Evolutionary conservation across 352 stramenopile species (phyloP).

Genomic region (Globisporangium cederbergense): DNA sequence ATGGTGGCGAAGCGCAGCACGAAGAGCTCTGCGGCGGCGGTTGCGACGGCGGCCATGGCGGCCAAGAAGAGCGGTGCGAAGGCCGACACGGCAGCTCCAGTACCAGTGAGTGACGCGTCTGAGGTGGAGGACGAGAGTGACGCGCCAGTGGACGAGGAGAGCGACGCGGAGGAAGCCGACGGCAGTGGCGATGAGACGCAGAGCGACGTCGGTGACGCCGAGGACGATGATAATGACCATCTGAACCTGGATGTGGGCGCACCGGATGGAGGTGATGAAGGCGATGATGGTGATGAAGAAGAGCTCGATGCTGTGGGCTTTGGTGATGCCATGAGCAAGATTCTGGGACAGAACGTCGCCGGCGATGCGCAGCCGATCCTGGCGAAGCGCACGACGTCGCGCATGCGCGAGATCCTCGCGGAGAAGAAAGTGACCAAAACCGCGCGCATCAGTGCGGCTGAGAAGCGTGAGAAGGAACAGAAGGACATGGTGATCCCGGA

Average conservation of each 20-base stretch:
- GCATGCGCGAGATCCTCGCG: constrained; percentile 78
- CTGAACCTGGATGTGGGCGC: constrained; percentile 21
- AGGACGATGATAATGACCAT: constrained; percentile 17
- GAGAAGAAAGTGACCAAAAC: constrained; percentile 75
- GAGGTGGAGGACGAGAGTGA: background rate
- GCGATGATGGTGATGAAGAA: constrained; percentile 21
- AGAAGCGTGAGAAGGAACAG: constrained; percentile 72
- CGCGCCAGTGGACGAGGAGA: constrained; percentile 1
- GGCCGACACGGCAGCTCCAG: background rate
- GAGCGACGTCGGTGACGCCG: constrained; percentile 22
- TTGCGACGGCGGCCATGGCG: background rate
- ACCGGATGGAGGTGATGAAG: constrained; percentile 11
- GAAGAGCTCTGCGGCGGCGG: constrained; percentile 4
- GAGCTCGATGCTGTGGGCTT: constrained; percentile 72
- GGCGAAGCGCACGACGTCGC: constrained; percentile 76
- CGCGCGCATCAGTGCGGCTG: constrained; percentile 57
- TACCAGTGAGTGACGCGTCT: background rate
- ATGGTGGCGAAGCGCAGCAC: constrained; percentile 26
- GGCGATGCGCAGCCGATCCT: constrained; percentile 73
- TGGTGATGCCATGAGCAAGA: constrained; percentile 85
- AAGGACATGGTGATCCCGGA: constrained; percentile 74
- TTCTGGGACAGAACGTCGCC: constrained; percentile 69
- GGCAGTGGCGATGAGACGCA: constrained; percentile 14
- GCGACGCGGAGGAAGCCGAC: constrained; percentile 15
- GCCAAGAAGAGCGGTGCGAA: background rate